A percentile compares a stretch with the other conserved stretches of the same genome.
phyloP scores from a whole-genome alignment of 768 basidiomycete species.

The Tulasnella sp. region DNA sequence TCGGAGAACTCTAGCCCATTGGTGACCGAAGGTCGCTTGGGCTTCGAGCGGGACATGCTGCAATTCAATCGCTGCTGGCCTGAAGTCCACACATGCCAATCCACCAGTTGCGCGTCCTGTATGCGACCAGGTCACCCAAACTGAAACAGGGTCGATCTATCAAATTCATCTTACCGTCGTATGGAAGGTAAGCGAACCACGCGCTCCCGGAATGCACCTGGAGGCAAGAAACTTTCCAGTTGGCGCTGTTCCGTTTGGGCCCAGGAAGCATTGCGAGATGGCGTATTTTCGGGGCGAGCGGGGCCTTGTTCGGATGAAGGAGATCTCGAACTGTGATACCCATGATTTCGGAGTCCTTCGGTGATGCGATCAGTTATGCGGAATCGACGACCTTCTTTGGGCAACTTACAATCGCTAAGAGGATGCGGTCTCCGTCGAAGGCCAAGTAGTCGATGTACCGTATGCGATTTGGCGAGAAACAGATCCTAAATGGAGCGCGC shows the following conservation, averaged over 20 bases:
- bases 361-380: background rate
- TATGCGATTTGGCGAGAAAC: background rate
- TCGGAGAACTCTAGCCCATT: background rate
- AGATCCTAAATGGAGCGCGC: background rate
- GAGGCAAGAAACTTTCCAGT: background rate
- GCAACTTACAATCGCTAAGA: constrained; percentile 8
- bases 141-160: background rate
- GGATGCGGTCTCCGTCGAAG: constrained; percentile 16
- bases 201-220: background rate
- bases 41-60: background rate
- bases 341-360: background rate
- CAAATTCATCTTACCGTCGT: background rate
- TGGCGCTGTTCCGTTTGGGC: too few species aligned
- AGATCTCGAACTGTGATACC: background rate
- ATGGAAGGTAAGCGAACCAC: background rate
- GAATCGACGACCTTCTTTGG: background rate
- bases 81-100: background rate
- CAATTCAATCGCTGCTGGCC: background rate
- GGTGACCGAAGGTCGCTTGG: background rate
- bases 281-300: background rate
- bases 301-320: background rate
- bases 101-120: background rate
- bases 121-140: background rate
- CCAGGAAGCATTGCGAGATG: background rate
- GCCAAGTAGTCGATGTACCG: constrained; percentile 12